Percentiles rank a stretch among this genome's conserved stretches.
Evolutionary conservation across 2,329 filamentous ascomycete genomes (phyloP).

Genomic region (Fusarium siculi): DNA sequence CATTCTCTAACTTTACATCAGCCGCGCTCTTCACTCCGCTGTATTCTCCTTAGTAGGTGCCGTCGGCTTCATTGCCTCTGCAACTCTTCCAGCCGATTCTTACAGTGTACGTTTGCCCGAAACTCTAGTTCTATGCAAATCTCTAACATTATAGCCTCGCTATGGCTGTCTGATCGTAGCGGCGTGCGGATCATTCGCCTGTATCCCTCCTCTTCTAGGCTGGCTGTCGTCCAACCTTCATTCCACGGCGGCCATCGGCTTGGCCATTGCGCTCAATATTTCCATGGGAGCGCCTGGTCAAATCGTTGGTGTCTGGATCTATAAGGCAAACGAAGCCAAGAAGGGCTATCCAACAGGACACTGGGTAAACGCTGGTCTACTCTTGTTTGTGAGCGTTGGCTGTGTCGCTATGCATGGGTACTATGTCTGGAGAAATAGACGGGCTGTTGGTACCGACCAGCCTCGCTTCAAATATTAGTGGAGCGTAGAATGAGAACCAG

Average conservation of each 20-base stretch:
- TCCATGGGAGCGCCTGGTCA: conserved; percentile 72
- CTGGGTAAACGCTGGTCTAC: conserved; percentile 69
- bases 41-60: conserved; percentile 57
- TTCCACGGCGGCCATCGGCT: conserved; percentile 68
- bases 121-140: accelerated
- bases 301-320: conserved; percentile 78
- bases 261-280: conserved; percentile 75
- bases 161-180: conserved; percentile 76
- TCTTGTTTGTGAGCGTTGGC: conserved; percentile 67
- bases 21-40: conserved; percentile 54
- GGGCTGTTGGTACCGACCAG: conserved; percentile 28
- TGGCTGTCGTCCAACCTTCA: conserved; percentile 75
- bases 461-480: conserved; percentile 36
- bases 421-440: conserved; percentile 60
- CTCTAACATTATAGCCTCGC: conserved; percentile 49
- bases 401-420: conserved; percentile 63
- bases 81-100: conserved; percentile 65
- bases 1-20: neutral
- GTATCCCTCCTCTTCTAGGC: conserved; percentile 72
- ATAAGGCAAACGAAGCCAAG: conserved; percentile 68
- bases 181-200: conserved; percentile 70
- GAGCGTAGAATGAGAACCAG: no score
- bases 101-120: conserved; percentile 50
- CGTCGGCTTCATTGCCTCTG: conserved; percentile 66
- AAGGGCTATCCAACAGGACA: conserved; percentile 75